Evolutionary conservation across 345 rosid species (phyloP).

Genomic region (Dimocarpus longan): DNA sequence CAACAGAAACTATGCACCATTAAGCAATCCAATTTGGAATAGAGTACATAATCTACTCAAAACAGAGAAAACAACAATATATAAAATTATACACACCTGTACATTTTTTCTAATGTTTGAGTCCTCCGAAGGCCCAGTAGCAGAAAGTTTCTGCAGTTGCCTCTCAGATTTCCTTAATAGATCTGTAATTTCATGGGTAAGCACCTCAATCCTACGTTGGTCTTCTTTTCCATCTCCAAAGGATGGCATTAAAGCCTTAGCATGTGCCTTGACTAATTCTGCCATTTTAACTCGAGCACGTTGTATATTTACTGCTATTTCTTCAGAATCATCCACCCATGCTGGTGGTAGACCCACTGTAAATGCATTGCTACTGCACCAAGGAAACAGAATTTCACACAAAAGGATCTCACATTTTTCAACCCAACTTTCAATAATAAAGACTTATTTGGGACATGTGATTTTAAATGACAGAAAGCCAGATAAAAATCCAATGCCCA

Average conservation of each 20-base stretch:
- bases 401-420: background rate
- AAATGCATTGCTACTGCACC: conserved; percentile 65
- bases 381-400: conserved; percentile 20
- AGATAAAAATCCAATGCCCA: background rate
- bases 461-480: background rate
- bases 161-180: conserved; percentile 81
- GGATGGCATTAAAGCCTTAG: conserved; percentile 96
- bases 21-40: background rate
- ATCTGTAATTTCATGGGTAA: conserved; percentile 79
- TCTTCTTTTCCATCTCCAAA: conserved; percentile 96
- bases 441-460: background rate
- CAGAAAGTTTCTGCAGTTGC: conserved; percentile 68
- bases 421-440: background rate
- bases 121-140: conserved; percentile 78
- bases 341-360: conserved; percentile 84
- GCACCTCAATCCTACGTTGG: conserved; percentile 73
- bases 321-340: conserved; percentile 97
- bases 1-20: background rate
- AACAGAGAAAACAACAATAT: background rate
- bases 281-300: conserved; percentile 68
- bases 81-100: conserved; percentile 50
- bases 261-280: conserved; percentile 80
- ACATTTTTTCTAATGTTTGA: conserved; percentile 90
- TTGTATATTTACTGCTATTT: conserved; percentile 74
- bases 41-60: background rate